phyloP scores from a whole-genome alignment of 2,329 filamentous ascomycete genomes.

The Sporothrix brunneoviolacea region DNA sequence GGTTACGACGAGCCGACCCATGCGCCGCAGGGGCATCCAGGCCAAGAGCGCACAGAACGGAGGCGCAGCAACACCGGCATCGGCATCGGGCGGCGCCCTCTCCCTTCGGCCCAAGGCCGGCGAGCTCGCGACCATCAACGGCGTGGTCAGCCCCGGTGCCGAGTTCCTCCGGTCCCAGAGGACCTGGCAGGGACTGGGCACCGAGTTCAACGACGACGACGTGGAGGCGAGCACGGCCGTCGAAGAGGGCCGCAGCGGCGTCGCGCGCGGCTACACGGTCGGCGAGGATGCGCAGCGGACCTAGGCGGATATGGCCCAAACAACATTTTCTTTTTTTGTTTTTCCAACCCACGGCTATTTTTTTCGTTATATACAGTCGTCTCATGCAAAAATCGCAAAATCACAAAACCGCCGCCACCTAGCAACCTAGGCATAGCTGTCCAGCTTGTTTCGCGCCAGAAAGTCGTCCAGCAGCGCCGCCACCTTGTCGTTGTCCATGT shows the following conservation, averaged over 20 bases:
- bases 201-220: conserved; percentile 56
- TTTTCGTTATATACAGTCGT: no score
- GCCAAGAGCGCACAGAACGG: not conserved
- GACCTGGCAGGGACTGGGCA: conserved; percentile 88
- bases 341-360: not conserved
- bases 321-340: no score
- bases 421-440: conserved; percentile 14
- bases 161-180: conserved; percentile 76
- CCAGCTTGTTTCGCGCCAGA: conserved; percentile 16
- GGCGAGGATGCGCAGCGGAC: conserved; percentile 40
- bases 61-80: conserved; percentile 19
- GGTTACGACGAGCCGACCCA: conserved; percentile 69
- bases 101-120: conserved; percentile 45
- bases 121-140: conserved; percentile 74
- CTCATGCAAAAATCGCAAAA: no score
- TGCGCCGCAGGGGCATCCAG: conserved; percentile 38
- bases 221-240: conserved; percentile 56
- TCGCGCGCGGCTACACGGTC: conserved; percentile 82
- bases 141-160: conserved; percentile 82
- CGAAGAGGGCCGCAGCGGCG: conserved; percentile 79
- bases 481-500: conserved; percentile 23
- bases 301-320: not conserved
- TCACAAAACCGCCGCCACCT: not conserved
- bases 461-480: conserved; percentile 22
- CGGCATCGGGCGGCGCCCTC: conserved; percentile 44